A percentile compares a stretch with the other conserved stretches of the same genome.
These are phyloP conservation scores for Tinospora cordifolia DNA, from an alignment of 164 flowering plant species.

Conservation along the genomic window DNA sequence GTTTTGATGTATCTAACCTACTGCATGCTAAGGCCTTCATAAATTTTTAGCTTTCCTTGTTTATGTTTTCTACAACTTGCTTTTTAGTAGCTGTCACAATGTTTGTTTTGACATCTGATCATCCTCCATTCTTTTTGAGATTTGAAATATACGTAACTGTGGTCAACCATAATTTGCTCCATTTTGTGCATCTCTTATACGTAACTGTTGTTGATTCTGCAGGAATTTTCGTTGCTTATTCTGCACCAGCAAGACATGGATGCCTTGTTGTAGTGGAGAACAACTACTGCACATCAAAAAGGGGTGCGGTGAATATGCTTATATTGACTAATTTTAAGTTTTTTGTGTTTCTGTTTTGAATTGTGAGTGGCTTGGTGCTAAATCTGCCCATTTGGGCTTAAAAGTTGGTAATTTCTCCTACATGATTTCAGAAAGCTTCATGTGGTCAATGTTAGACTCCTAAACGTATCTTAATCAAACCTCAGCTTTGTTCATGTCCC, in stretches of 20 bases:
- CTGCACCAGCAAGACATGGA: slow-evolving; percentile 77
- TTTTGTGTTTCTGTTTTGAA: not conserved
- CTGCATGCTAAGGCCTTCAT: not conserved
- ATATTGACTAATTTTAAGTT: not conserved
- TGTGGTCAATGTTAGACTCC: not conserved
- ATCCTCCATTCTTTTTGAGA: not conserved
- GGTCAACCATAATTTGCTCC: not conserved
- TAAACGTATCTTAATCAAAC: not conserved
- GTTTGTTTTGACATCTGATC: not conserved
- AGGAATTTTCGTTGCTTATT: slow-evolving; percentile 77
- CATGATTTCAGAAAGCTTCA: not conserved
- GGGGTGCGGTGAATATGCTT: slow-evolving; percentile 42
- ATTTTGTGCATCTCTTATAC: slow-evolving; percentile 3
- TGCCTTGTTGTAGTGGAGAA: slow-evolving; percentile 87
- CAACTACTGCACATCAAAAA: slow-evolving; percentile 88
- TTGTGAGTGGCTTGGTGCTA: not conserved
- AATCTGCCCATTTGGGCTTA: not conserved
- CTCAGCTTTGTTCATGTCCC: not conserved
- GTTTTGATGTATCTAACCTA: not conserved
- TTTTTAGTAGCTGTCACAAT: not conserved
- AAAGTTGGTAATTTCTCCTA: not conserved
- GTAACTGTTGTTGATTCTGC: slow-evolving; percentile 18
- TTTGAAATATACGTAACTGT: not conserved
- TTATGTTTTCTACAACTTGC: not conserved
- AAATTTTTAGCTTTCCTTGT: not conserved